A percentile compares a stretch with the other conserved stretches of the same genome.
These are phyloP conservation scores for Tuber borchii DNA, from an alignment of 495 filamentous ascomycete genomes.

Conservation along the genomic window DNA sequence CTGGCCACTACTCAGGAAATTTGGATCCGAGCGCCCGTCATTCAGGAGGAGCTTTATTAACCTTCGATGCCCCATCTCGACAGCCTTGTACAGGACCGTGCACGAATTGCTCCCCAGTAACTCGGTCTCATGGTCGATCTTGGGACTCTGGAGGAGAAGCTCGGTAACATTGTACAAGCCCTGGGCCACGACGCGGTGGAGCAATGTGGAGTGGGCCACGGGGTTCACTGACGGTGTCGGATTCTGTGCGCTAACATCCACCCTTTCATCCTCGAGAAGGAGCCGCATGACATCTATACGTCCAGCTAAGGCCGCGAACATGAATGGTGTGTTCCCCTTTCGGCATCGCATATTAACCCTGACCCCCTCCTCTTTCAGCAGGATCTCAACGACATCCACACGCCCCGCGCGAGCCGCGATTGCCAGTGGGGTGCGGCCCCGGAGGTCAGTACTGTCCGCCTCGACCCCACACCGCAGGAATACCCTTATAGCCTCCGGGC, in stretches of 20 bases:
- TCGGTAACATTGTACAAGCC: neutral
- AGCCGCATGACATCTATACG: conserved; percentile 17
- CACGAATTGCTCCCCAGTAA: neutral
- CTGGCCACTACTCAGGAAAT: neutral
- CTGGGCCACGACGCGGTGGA: neutral
- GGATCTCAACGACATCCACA: neutral
- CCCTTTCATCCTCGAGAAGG: conserved; percentile 18
- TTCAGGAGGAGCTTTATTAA: neutral
- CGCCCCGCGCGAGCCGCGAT: neutral
- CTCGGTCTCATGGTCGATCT: neutral
- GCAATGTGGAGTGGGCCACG: neutral
- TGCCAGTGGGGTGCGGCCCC: neutral
- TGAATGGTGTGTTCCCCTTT: conserved; percentile 15
- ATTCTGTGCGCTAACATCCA: neutral
- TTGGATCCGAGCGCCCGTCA: neutral
- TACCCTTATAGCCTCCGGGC: neutral
- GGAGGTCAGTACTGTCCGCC: neutral
- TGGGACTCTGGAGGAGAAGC: neutral
- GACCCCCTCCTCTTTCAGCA: neutral
- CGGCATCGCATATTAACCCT: neutral
- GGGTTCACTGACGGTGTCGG: neutral
- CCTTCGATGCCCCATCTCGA: neutral
- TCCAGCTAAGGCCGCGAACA: conserved; percentile 14
- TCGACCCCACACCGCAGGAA: neutral
- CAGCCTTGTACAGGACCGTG: neutral